Conservation (phyloP, 1,284 basidiomycete genomes). For the Xerocomus minutiporus region DNA sequence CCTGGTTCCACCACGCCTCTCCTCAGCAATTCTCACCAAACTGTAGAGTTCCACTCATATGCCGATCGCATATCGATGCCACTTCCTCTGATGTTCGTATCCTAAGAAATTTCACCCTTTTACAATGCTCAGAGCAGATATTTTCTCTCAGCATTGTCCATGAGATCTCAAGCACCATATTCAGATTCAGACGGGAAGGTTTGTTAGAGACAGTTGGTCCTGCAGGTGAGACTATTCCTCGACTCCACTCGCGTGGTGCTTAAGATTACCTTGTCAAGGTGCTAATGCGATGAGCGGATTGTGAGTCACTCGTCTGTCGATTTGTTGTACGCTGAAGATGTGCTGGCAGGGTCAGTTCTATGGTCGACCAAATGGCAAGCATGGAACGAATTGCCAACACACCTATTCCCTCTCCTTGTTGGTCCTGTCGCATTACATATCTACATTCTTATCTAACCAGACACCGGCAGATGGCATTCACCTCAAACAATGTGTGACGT, state of each 20-base stretch:
- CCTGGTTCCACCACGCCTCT: slow-evolving; percentile 52
- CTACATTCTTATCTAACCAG: slow-evolving; percentile 1
- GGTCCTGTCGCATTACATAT: slow-evolving; percentile 17
- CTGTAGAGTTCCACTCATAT: slow-evolving; percentile 57
- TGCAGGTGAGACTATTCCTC: slow-evolving; percentile 48
- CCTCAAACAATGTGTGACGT: slow-evolving; percentile 87
- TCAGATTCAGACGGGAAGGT: slow-evolving; percentile 72
- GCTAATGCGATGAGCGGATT: slow-evolving; percentile 69
- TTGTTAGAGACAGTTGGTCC: slow-evolving; percentile 81
- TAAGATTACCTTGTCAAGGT: slow-evolving; percentile 38
- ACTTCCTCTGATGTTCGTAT: slow-evolving; percentile 66
- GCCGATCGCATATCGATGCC: slow-evolving; percentile 57
- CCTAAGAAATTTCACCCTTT: neutral
- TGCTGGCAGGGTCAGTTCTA: slow-evolving; percentile 56
- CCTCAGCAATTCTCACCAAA: slow-evolving; percentile 49
- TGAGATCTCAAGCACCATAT: slow-evolving; percentile 66
- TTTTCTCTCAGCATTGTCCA: slow-evolving; percentile 60
- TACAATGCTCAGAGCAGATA: neutral
- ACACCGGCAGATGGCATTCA: slow-evolving; percentile 66
- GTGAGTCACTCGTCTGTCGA: slow-evolving; percentile 35
- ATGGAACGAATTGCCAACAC: slow-evolving; percentile 87
- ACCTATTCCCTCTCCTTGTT: slow-evolving; percentile 74
- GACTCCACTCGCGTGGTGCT: neutral
- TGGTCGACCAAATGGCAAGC: slow-evolving; percentile 78
- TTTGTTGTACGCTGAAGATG: slow-evolving; percentile 11